phyloP scores from a whole-genome alignment of 805 yeast species.

The Phaffomyces thermotolerans region DNA sequence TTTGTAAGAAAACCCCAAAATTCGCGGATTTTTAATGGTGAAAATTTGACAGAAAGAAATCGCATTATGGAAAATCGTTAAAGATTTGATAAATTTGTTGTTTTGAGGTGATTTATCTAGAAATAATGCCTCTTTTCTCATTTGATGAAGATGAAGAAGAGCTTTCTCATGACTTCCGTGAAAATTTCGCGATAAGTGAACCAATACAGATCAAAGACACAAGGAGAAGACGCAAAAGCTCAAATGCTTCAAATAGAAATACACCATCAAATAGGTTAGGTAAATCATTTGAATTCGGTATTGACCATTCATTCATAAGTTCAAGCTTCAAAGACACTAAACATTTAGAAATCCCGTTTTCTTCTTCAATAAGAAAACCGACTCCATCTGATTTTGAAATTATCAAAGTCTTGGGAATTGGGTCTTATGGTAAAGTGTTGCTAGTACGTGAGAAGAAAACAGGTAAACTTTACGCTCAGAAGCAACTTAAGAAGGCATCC shows the following conservation, averaged over 20 bases:
- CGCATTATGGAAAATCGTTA: not conserved
- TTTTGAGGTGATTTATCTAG: no score
- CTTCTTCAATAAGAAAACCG: constrained; percentile 13
- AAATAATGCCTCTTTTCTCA: constrained; percentile 17
- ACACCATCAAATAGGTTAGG: constrained; percentile 31
- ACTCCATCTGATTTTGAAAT: constrained; percentile 56
- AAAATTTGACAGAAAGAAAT: no score
- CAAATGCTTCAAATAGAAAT: constrained; percentile 20
- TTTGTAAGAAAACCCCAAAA: no score
- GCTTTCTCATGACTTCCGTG: constrained; percentile 14
- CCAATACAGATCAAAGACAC: constrained; percentile 11
- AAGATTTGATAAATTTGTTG: no score
- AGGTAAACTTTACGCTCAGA: constrained; percentile 73
- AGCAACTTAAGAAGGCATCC: constrained; percentile 76
- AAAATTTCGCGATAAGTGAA: constrained; percentile 10
- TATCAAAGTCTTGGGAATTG: constrained; percentile 72
- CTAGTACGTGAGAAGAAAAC: constrained; percentile 60
- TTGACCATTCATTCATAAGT: constrained; percentile 32
- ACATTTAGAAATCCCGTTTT: not conserved
- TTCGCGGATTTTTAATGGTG: no score
- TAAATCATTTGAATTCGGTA: constrained; percentile 42
- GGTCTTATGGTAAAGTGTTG: constrained; percentile 84
- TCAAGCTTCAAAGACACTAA: not conserved
- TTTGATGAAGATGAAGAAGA: constrained; percentile 18
- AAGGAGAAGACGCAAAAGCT: constrained; percentile 20